phyloP scores from a whole-genome alignment of 371 early-diverging fungal species.

The Funneliformis caledonium region DNA sequence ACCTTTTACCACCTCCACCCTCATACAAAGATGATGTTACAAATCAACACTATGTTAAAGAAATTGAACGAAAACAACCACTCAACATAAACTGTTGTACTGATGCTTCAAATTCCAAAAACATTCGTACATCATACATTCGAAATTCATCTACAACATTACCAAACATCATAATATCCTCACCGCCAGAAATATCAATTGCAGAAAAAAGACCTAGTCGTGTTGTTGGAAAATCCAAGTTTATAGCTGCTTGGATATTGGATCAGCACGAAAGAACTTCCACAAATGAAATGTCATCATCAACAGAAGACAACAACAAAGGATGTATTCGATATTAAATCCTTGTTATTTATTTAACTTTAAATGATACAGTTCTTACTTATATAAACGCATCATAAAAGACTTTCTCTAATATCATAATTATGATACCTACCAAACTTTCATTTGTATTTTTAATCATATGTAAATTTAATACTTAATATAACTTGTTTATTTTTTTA shows the following conservation, averaged over 20 bases:
- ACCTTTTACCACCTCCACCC: conserved; percentile 10
- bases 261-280: neutral
- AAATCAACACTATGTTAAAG: neutral
- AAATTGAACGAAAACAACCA: neutral
- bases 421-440: too few relatives aligned
- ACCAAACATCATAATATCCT: neutral
- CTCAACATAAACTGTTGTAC: neutral
- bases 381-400: too few relatives aligned
- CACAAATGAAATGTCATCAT: neutral
- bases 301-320: too few relatives aligned
- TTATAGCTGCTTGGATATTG: conserved; percentile 12
- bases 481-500: too few relatives aligned
- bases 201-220: neutral
- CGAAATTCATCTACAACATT: neutral
- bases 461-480: too few relatives aligned
- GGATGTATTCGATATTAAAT: too few relatives aligned
- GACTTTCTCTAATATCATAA: too few relatives aligned
- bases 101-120: neutral
- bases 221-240: neutral
- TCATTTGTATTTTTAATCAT: too few relatives aligned
- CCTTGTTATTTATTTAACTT: too few relatives aligned
- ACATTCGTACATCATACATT: neutral
- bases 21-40: neutral
- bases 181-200: neutral
- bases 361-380: too few relatives aligned